Base-by-base conservation (phyloP, 2,329 filamentous ascomycete species). In the Cytospora paraplurivora region DNA sequence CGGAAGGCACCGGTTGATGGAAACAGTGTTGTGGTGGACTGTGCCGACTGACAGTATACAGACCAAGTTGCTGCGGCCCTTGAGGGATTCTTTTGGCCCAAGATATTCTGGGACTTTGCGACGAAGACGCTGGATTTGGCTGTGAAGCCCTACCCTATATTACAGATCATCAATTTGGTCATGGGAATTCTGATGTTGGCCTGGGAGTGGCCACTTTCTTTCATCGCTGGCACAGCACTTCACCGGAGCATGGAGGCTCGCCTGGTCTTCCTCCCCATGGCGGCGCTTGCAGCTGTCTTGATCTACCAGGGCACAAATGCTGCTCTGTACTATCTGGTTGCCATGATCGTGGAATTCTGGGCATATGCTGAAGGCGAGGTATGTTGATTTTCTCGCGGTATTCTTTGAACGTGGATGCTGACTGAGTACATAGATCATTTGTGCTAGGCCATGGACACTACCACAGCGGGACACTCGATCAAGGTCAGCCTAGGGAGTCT, bases 281-380 rank as follows among this genome's bases (percentile, higher is more conserved):
- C 87, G 52, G 87, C 90, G 10, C 81, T 98, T 50, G 81, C 88
- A 21, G 87, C 91, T 7, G 82, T 89, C 34, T 81, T 99, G 67
- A 80, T 97, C 67, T 99, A 99, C 75, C 95, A 98, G 76, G 91
- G 88, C 64, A 97, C 93, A 34, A 96, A 99, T 74, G 84, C 94
- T 3, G 95, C 92, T 5, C 79, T 98, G 59, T 99, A 98, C 79
- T 97, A 98, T 75, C 75, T 96, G 33, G 85, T 97, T 67, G 94
- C 89, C 21, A 88, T 96, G 79, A 82, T 80, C 8, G 88, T 95
- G 15, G 99, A 98, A 77, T 97, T 98, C 72, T 97, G 93, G 93
- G 95, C 92, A 1, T 98, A 96, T 72, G 95, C 90, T 72, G 94
- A 99, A 77, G 95, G 95, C 77, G 95, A 99, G 88, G 93, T 97